phyloP scores from a whole-genome alignment of 352 stramenopile species.

The Globisporangium okanoganense region DNA sequence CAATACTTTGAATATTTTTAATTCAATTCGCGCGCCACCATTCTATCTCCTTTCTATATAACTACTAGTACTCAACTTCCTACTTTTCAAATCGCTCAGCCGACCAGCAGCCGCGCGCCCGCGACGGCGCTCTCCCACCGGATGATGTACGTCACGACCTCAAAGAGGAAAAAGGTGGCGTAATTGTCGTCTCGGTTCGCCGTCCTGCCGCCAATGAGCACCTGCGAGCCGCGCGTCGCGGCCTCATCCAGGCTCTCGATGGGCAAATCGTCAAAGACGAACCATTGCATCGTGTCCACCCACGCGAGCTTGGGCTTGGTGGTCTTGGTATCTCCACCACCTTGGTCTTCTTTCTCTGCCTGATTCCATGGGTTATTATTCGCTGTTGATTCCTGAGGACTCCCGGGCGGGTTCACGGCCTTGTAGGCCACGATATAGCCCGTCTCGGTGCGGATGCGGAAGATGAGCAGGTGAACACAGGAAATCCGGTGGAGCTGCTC shows the following conservation, averaged over 20 bases:
- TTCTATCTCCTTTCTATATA: not conserved
- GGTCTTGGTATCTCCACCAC: no score
- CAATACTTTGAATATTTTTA: no score
- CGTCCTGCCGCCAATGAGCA: conserved; percentile 29
- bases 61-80: not conserved
- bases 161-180: conserved; percentile 44
- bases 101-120: conserved; percentile 28
- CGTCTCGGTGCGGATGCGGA: conserved; percentile 11
- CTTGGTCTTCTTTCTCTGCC: not conserved
- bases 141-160: conserved; percentile 47
- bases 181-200: conserved; percentile 35
- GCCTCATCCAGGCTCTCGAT: not conserved
- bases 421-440: conserved; percentile 16
- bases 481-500: conserved; percentile 3
- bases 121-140: conserved; percentile 40
- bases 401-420: conserved; percentile 10
- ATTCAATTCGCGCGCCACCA: not conserved
- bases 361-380: not conserved
- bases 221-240: not conserved
- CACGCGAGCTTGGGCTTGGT: conserved; percentile 32
- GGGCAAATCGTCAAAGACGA: conserved; percentile 17
- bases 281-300: conserved; percentile 49
- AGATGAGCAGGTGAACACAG: conserved; percentile 9
- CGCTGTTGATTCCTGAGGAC: conserved; percentile 8
- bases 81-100: not conserved